Evolutionary conservation across 2,329 filamentous ascomycete genomes (phyloP).

Genomic region (Achaetomium macrosporum): DNA sequence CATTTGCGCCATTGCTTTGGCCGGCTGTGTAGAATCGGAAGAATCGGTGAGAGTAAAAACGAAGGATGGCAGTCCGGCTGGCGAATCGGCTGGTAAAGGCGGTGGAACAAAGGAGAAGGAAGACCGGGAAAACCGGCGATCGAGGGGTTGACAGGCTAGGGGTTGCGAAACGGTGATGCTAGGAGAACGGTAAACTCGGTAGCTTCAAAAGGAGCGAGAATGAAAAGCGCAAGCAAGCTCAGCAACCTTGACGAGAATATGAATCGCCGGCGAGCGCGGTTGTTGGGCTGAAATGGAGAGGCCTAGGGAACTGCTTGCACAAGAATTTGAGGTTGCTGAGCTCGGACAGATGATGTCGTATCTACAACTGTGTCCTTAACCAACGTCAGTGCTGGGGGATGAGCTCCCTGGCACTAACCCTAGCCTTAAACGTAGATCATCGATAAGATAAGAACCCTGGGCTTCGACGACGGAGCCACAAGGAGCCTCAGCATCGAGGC

Average conservation of each 20-base stretch:
- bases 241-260: slow-evolving; percentile 6
- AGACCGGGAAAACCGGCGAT: neutral
- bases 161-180: slow-evolving; percentile 5
- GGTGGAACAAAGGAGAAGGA: neutral
- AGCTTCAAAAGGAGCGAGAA: neutral
- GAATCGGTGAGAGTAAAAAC: neutral
- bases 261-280: slow-evolving; percentile 4
- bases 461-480: too few relatives aligned
- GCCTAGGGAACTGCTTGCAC: neutral
- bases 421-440: too few relatives aligned
- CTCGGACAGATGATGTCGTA: slow-evolving; percentile 16
- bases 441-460: too few relatives aligned
- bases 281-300: neutral
- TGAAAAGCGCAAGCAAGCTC: slow-evolving; percentile 9
- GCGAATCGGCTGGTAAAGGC: slow-evolving; percentile 1
- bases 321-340: slow-evolving; percentile 20
- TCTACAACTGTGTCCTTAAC: slow-evolving; percentile 28
- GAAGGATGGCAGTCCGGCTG: slow-evolving; percentile 18
- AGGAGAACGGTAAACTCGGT: neutral
- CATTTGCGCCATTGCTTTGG: slow-evolving; percentile 37
- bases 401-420: too few relatives aligned
- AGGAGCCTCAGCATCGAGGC: too few relatives aligned
- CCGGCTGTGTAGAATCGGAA: neutral
- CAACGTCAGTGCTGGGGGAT: slow-evolving; percentile 11
- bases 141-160: slow-evolving; percentile 1